Evolutionary conservation across 176 grass and related monocot species (phyloP).

Genomic region (Melocanna baccifera): DNA sequence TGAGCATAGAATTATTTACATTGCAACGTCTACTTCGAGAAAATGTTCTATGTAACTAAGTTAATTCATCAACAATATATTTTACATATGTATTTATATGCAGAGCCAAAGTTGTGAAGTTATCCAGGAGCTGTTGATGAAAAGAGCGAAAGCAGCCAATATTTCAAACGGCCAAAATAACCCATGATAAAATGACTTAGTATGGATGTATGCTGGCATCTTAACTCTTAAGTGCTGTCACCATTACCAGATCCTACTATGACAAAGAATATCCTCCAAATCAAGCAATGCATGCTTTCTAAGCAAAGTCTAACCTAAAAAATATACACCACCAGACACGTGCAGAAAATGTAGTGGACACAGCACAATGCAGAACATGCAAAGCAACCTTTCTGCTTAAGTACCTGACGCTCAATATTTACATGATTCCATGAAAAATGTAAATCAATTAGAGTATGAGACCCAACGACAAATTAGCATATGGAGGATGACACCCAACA

Average conservation of each 20-base stretch:
- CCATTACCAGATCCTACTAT: not conserved
- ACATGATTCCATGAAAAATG: not conserved
- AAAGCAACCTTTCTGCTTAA: not conserved
- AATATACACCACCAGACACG: not conserved
- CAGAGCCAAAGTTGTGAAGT: too few relatives aligned
- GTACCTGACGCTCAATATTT: not conserved
- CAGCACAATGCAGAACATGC: not conserved
- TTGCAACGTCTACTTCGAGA: not conserved
- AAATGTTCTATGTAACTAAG: not conserved
- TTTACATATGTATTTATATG: not conserved
- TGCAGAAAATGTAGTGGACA: not conserved
- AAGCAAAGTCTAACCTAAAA: not conserved
- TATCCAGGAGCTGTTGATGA: not conserved
- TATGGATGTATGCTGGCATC: not conserved
- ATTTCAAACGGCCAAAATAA: not conserved
- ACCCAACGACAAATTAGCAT: not conserved
- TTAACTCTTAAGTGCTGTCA: not conserved
- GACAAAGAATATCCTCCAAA: not conserved
- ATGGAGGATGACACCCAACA: not conserved
- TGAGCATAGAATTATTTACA: not conserved
- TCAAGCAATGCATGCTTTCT: not conserved
- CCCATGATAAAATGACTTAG: not conserved
- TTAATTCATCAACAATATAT: not conserved
- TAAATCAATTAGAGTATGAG: not conserved
- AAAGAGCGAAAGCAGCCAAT: not conserved